Base-by-base conservation (phyloP, 257 asterid genomes). In the Przewalskia tangutica region DNA sequence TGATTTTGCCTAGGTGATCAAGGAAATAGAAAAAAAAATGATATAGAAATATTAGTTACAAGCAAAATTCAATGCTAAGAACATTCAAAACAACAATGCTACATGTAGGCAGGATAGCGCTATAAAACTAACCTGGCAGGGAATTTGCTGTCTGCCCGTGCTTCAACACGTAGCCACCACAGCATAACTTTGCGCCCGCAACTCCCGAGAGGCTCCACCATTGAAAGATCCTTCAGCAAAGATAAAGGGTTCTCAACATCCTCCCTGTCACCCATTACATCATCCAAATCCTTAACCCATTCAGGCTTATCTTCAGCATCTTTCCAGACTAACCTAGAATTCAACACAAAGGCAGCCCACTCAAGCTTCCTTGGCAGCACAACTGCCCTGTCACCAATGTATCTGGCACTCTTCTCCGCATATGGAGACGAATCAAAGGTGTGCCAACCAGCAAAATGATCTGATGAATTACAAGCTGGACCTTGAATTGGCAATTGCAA, bases 81-180 rank as follows among this genome's bases (percentile, higher is more conserved):
- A 71, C 6, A 7, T 50, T 13, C 27, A 50, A 73, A 75, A 75
- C 42, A 50, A 14, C 7, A 8, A 54, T 16, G 60, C 60, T 4
- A 54, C 18, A 13, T 54, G 2, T 4, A 13, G 2, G 4, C 60
- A 13, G 2, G 60, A 55, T 16, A 14, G 60, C 20, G 32, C 80
- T 13, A 75, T 53, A 27, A 6, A 65, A 91, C 98, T 86, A 86
- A 96, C 99, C 99, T 89, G 58, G 97, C 89, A 84, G 98, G 99
- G 84, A 94, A 96, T 89, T 92, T 94, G 92, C 98, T 93, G 85
- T 96, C 99, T 16, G 98, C 92, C 82, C 97, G 90, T 9, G 99
- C 98, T 89, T 96, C 99, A 59, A 96, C 98, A 48, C 99, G 98
- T 77, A 96, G 93, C 99, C 98, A 94, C 98, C 98, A 96, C 71